Percentiles rank a stretch among this genome's conserved stretches.
Evolutionary conservation across 495 filamentous ascomycete species (phyloP).

Genomic region (Bryoglossum gracile): DNA sequence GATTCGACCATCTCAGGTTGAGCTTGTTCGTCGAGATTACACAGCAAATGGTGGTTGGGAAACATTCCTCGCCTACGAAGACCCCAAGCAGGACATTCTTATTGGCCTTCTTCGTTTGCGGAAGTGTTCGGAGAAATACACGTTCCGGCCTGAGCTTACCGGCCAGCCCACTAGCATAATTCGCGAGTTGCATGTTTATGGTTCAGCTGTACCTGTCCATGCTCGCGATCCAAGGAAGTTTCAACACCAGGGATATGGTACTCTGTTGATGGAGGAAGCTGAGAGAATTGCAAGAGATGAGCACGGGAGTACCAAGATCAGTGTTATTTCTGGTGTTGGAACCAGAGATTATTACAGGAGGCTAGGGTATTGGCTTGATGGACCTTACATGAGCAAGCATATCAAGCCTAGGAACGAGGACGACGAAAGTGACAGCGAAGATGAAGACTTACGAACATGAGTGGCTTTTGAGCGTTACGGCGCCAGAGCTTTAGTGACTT

Average conservation of each 20-base stretch:
- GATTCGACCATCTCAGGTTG: slow-evolving; percentile 91
- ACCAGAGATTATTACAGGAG: slow-evolving; percentile 90
- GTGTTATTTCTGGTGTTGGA: slow-evolving; percentile 91
- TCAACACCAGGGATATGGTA: slow-evolving; percentile 97
- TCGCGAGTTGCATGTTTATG: slow-evolving; percentile 93
- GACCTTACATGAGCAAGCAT: slow-evolving; percentile 22
- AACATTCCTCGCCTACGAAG: slow-evolving; percentile 95
- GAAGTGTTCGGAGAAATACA: slow-evolving; percentile 83
- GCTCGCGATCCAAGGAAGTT: slow-evolving; percentile 90
- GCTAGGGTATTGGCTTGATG: slow-evolving; percentile 87
- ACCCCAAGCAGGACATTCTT: slow-evolving; percentile 96
- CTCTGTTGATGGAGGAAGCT: slow-evolving; percentile 94
- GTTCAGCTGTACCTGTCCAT: slow-evolving; percentile 89
- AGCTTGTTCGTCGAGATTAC: slow-evolving; percentile 94
- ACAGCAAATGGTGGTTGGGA: slow-evolving; percentile 95
- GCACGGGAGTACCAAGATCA: slow-evolving; percentile 87
- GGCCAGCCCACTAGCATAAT: slow-evolving; percentile 87
- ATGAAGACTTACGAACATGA: no score
- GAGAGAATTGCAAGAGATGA: slow-evolving; percentile 91
- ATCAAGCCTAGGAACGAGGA: slow-evolving; percentile 11
- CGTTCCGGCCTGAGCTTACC: slow-evolving; percentile 81
- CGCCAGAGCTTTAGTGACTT: no score
- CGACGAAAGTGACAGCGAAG: slow-evolving; percentile 18
- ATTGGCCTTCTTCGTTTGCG: slow-evolving; percentile 85
- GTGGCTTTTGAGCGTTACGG: no score